Conservation (phyloP, 2,329 filamentous ascomycete genomes). For the Periconia sp. region DNA sequence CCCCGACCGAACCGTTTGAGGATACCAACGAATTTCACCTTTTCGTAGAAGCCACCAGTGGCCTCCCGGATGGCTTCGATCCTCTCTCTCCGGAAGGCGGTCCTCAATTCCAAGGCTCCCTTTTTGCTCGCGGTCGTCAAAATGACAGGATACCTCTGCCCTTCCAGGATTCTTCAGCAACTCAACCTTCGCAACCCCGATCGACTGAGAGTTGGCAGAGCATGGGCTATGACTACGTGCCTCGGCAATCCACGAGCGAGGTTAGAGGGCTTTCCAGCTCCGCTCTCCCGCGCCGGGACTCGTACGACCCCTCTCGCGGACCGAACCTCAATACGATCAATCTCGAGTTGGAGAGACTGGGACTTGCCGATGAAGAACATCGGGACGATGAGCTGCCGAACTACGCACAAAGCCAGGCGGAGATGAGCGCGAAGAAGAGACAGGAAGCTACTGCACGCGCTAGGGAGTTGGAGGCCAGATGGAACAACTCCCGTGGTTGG, state of each 20-base stretch:
- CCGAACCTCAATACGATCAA: slow-evolving; percentile 33
- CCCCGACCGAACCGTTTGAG: slow-evolving; percentile 42
- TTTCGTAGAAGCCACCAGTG: slow-evolving; percentile 48
- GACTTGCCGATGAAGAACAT: slow-evolving; percentile 38
- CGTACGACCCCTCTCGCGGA: slow-evolving; percentile 20
- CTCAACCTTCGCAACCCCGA: too few relatives aligned
- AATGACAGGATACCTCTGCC: slow-evolving; percentile 34
- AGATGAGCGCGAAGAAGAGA: slow-evolving; percentile 48
- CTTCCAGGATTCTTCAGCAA: slow-evolving; percentile 21
- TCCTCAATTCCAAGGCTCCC: slow-evolving; percentile 39
- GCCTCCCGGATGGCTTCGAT: slow-evolving; percentile 38
- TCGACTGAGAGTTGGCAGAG: slow-evolving; percentile 35
- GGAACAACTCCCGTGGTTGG: slow-evolving; percentile 40
- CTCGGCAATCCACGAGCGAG: slow-evolving; percentile 3
- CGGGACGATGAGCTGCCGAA: slow-evolving; percentile 52
- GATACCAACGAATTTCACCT: slow-evolving; percentile 45
- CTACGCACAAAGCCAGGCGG: slow-evolving; percentile 55
- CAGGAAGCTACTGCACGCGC: slow-evolving; percentile 51
- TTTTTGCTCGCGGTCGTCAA: slow-evolving; percentile 36
- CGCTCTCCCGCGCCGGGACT: slow-evolving; percentile 16
- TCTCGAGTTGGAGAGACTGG: slow-evolving; percentile 37
- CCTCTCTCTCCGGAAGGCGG: slow-evolving; percentile 37
- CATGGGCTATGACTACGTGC: slow-evolving; percentile 27
- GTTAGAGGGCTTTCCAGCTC: slow-evolving; percentile 15
- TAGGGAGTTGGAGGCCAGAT: slow-evolving; percentile 52